Evolutionary conservation across 1,139 yeast genomes (phyloP), one percentile per base, ranked within the genome.

Genomic region (Scheffersomyces quercinus): DNA sequence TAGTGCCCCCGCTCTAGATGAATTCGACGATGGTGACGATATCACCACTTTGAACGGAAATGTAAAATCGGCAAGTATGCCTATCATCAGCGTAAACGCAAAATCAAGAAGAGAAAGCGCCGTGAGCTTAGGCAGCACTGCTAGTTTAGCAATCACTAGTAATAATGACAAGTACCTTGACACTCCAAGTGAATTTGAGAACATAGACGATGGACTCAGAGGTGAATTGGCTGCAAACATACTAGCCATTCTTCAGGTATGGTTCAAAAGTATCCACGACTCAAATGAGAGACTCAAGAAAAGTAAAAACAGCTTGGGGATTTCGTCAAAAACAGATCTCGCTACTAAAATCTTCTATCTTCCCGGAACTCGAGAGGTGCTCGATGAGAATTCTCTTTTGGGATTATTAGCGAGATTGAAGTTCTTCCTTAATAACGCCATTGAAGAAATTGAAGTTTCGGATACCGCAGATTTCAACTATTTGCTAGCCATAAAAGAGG

Each of bases 1-100:
- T 32, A 40, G 43, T 12, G 40, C 41, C 12, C 46, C 43, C 13
- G 38, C 15, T 6, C 39, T 28, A 30, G 45, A 26, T 7, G 51
- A 42, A 12, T 49, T 44, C 32, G 57, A 55, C 15, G 67, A 62
- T 33, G 67, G 67, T 31, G 70, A 62, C 24, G 72, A 67, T 47
- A 62, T 67, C 29, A 67, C 71, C 24, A 57, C 58, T 5, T 51
- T 58, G 42, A 52, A 48, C 39, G 60, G 59, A 12, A 47, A 44
- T 14, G 35, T 31, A 31, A 31, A 31, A 6, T 29, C 32, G 4
- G 14, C 9, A 10, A 20, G 9, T 14, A 31, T 10, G 3, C 20
- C 35, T 14, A 24, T 7, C 20, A 14, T 20, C 9, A 14, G 24
- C 11, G 20, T 14, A 13, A 30, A n/a, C n/a, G 14, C 12, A 3